phyloP scores from a whole-genome alignment of 495 filamentous ascomycete species.

The Immersiella caudata region DNA sequence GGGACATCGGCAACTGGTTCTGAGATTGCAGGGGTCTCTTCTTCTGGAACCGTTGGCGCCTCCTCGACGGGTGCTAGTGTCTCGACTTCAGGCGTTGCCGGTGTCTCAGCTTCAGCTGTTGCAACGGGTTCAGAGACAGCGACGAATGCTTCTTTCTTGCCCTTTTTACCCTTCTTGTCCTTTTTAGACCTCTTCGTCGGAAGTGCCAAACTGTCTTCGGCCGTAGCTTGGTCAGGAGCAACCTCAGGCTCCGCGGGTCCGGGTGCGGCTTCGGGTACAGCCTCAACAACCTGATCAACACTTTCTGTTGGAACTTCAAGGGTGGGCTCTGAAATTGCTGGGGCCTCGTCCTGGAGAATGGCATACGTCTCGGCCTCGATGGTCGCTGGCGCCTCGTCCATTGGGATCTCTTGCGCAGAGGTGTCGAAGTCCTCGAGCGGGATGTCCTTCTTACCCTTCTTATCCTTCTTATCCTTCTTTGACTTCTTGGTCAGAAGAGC shows the following conservation, averaged over 20 bases:
- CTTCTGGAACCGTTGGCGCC: not conserved
- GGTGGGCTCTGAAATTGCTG: too few species aligned
- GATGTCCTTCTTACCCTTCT: conserved; percentile 28
- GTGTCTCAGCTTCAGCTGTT: conserved; percentile 23
- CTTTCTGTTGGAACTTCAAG: too few species aligned
- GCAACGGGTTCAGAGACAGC: conserved; percentile 22
- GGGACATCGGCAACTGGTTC: not conserved
- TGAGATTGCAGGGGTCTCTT: not conserved
- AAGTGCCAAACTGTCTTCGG: conserved; percentile 28
- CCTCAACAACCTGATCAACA: not conserved
- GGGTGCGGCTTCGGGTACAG: not conserved
- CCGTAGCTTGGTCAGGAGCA: conserved; percentile 6
- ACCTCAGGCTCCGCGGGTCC: not conserved
- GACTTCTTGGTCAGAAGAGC: conserved; percentile 29
- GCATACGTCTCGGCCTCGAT: not conserved
- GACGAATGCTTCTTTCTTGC: conserved; percentile 25
- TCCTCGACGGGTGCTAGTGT: conserved; percentile 24
- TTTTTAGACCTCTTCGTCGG: conserved; percentile 38
- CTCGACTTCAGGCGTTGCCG: conserved; percentile 32
- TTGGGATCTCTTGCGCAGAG: conserved; percentile 17
- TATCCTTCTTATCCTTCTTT: conserved; percentile 42
- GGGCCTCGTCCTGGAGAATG: too few species aligned
- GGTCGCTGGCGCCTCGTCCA: conserved; percentile 13
- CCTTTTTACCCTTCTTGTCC: conserved; percentile 32
- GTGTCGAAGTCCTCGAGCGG: conserved; percentile 23